Base-by-base conservation (phyloP, 73 alveolate genomes). In the Symbiodinium natans region DNA sequence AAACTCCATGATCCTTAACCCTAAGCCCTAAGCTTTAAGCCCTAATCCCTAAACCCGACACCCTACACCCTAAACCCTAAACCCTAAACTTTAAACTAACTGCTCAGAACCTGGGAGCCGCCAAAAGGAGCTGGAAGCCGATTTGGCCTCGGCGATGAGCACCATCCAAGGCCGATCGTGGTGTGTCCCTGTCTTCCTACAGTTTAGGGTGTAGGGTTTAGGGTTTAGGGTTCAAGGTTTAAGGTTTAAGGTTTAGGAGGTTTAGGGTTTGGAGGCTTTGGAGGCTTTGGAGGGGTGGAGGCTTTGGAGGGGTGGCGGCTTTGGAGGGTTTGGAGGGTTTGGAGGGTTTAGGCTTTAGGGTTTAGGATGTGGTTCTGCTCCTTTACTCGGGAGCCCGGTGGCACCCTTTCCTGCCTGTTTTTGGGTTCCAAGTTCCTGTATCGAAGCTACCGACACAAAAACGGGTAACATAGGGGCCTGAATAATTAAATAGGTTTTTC, bases 91-190 rank as follows among this genome's bases (percentile, higher is more conserved):
- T 46, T n/a, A n/a, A n/a, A 46, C 13, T 13, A 6, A 6, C 59
- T 46, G 6, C 6, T 46, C 59, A 46, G 21, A 13, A 46, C 59
- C 59, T n/a, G n/a, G n/a, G n/a, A n/a, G n/a, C n/a, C n/a, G n/a
- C n/a, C n/a, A n/a, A n/a, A 39, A 90, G 97, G 97, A 90, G 56
- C 97, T 90, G 4, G 97, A 90, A 41, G 83, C 83, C 7, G 97
- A 90, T 48, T n/a, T 90, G 38, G 97, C 97, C 39, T 90, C 97
- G 75, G 97, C 97, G 52, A 73, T 90, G 52, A 90, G 80, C 19
- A 41, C 97, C 23, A 82, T 90, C 54, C 97, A 90, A 90, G 97
- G 97, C 73, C 7, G 48, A 63, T 6, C 29, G 9, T 9, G 31
- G 80, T n/a, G n/a, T 6, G 0, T 63, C 59, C 13, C 13, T 46